Base-by-base conservation (phyloP, 2,329 filamentous ascomycete species). In the Aspergillus sp. region DNA sequence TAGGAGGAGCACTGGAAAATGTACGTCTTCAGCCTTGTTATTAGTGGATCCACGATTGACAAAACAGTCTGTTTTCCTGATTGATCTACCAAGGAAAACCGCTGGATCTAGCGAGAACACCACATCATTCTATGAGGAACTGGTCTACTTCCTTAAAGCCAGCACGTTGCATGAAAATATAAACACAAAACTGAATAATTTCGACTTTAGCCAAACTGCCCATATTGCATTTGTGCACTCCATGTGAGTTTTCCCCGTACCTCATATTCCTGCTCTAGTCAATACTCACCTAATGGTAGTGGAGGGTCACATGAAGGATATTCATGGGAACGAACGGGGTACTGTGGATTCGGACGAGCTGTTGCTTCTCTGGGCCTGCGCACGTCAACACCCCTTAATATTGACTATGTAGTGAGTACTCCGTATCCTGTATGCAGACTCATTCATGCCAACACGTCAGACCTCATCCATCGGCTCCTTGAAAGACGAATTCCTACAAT, bases 211-310 rank as follows among this genome's bases (percentile, higher is more conserved):
- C 2, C 75, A 78, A 49, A 95, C 91, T 0, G 66, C 68, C 7
- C 71, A 79, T 30, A 76, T 94, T 53, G 85, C 80, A 1, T 95
- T 98, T 64, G 80, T 97, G 5, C 88, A 94, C 63, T 85, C 85
- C 5, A 86, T 94, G 85, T 88, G 68, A 66, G 82, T 61, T 19
- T 12, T 43, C n/a, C n/a, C 45, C 7, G 19, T 19, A 19, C 19
- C 19, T 19, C 19, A 19, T 19, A 19, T 33, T 32, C 46, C n/a
- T 53, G 42, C 8, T 43, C 34, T 38, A 48, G 43, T 43, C 41
- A 32, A 33, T 36, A 45, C 46, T 57, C 38, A 53, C 33, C 19
- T 19, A 9, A n/a, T 9, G 10, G n/a, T 26, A 81, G 80, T 50
- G 78, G 77, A 41, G 79, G 80, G 27, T 72, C 76, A 1, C 80